Base-by-base conservation (phyloP, 2,329 filamentous ascomycete species). In the Hypoxylon sp. region DNA sequence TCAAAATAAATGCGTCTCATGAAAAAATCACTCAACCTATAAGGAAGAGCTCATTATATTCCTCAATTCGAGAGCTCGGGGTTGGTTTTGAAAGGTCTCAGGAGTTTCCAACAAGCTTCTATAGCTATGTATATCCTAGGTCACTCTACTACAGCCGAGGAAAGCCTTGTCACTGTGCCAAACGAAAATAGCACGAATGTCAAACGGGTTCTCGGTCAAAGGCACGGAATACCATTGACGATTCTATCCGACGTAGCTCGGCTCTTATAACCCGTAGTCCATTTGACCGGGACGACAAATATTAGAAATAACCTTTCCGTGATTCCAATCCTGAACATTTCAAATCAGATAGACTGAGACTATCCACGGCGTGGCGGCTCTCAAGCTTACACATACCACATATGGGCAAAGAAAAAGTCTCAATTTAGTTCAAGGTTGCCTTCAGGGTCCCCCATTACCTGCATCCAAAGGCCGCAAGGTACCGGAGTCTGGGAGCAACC, bases 161-260 rank as follows among this genome's bases (percentile, higher is more conserved):
- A 54, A 67, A 71, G 69, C 69, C 71, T 69, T 66, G 61, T 67
- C 71, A 74, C 73, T 66, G 69, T 71, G 69, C 47, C 29, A n/a
- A 68, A 75, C 74, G 74, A 76, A 73, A 76, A 76, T 58, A 60
- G 67, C 67, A 74, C 73, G 75, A 74, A 75, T 64, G 71, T 72
- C 70, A 47, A 72, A 74, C 74, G 71, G 75, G 75, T 70, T 73
- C 61, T 75, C 74, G 74, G 74, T 62, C 72, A 58, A 59, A 59
- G 59, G 61, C 65, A 74, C 73, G 75, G 71, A 54, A 71, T 64
- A 58, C 35, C 64, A 59, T 53, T 71, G 51, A 75, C 75, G 75
- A 76, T 73, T 76, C 71, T 71, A 67, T 73, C 75, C 75, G 75
- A 76, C 35, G n/a, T 66, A 74, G 74, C 75, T 74, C 73, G 75